Evolutionary conservation across 2,329 filamentous ascomycete genomes (phyloP).

Genomic region (Cercospora canescens): DNA sequence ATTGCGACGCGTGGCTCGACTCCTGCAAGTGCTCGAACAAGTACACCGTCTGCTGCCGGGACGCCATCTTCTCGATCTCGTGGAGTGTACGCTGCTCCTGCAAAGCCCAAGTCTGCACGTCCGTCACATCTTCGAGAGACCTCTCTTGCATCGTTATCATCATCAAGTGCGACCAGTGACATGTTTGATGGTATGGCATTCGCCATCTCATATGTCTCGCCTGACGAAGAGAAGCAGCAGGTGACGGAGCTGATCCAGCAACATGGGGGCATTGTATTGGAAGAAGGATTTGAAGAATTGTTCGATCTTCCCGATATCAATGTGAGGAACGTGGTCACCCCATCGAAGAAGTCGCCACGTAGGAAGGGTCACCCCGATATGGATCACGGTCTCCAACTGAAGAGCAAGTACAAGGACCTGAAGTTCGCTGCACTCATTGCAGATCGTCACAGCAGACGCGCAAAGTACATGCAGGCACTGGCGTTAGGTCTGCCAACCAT

Average conservation of each 20-base stretch:
- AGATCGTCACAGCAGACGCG: slow-evolving; percentile 79
- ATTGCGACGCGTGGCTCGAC: slow-evolving; percentile 4
- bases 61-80: slow-evolving; percentile 54
- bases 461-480: slow-evolving; percentile 93
- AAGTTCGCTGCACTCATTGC: slow-evolving; percentile 86
- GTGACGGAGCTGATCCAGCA: slow-evolving; percentile 64
- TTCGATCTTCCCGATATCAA: slow-evolving; percentile 58
- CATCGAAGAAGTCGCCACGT: slow-evolving; percentile 26
- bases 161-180: neutral
- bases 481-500: slow-evolving; percentile 87
- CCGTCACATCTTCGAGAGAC: slow-evolving; percentile 30
- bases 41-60: slow-evolving; percentile 39
- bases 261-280: slow-evolving; percentile 71
- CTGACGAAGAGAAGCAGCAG: slow-evolving; percentile 57
- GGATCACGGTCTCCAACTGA: slow-evolving; percentile 46
- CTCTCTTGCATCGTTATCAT: slow-evolving; percentile 24
- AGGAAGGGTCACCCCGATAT: neutral
- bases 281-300: slow-evolving; percentile 76
- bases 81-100: slow-evolving; percentile 33
- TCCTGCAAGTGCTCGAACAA: slow-evolving; percentile 22
- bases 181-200: slow-evolving; percentile 84
- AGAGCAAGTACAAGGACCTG: slow-evolving; percentile 50
- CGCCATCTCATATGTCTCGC: slow-evolving; percentile 71
- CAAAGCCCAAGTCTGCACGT: slow-evolving; percentile 13
- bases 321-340: slow-evolving; percentile 22